Conservation (phyloP, 1,139 yeast genomes). For the Suhomyces panamericanus region DNA sequence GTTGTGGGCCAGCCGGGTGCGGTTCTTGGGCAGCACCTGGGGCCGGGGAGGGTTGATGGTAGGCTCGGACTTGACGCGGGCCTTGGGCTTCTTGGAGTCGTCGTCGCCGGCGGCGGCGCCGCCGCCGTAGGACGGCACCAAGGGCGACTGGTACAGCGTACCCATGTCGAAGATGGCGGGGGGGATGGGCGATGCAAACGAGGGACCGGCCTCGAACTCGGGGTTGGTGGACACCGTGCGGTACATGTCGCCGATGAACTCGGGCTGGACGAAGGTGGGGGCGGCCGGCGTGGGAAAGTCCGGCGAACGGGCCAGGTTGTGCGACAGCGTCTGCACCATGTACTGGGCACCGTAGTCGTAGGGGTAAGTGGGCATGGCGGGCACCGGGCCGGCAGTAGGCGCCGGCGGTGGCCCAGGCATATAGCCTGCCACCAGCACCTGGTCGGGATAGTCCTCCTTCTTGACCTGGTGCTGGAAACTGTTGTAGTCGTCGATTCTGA, state of each 20-base stretch:
- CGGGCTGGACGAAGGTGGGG: slow-evolving; percentile 4
- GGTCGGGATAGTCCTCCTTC: slow-evolving; percentile 2
- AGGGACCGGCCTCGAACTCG: slow-evolving; percentile 3
- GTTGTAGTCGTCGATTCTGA: slow-evolving; percentile 34
- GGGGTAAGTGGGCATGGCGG: background rate
- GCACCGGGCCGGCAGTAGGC: no score
- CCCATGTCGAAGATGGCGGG: slow-evolving; percentile 6
- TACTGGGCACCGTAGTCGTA: slow-evolving; percentile 5
- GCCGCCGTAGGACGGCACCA: slow-evolving; percentile 1
- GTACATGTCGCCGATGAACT: slow-evolving; percentile 7
- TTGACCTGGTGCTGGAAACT: slow-evolving; percentile 17
- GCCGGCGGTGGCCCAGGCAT: background rate
- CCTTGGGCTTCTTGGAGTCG: slow-evolving; percentile 1
- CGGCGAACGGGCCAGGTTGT: slow-evolving; percentile 1
- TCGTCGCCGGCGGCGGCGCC: background rate
- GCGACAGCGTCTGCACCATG: slow-evolving; percentile 1
- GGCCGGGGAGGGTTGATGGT: background rate
- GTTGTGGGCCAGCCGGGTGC: slow-evolving; percentile 41
- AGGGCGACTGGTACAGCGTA: slow-evolving; percentile 1
- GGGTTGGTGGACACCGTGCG: slow-evolving; percentile 6
- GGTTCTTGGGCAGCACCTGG: slow-evolving; percentile 6
- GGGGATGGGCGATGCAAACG: slow-evolving; percentile 2
- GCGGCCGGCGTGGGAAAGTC: slow-evolving; percentile 3
- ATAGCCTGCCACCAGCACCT: background rate
- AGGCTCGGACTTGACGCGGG: slow-evolving; percentile 10